A percentile compares a stretch with the other conserved stretches of the same genome.
phyloP scores from a whole-genome alignment of 2,329 filamentous ascomycete species.

The Coniosporium uncinatum region DNA sequence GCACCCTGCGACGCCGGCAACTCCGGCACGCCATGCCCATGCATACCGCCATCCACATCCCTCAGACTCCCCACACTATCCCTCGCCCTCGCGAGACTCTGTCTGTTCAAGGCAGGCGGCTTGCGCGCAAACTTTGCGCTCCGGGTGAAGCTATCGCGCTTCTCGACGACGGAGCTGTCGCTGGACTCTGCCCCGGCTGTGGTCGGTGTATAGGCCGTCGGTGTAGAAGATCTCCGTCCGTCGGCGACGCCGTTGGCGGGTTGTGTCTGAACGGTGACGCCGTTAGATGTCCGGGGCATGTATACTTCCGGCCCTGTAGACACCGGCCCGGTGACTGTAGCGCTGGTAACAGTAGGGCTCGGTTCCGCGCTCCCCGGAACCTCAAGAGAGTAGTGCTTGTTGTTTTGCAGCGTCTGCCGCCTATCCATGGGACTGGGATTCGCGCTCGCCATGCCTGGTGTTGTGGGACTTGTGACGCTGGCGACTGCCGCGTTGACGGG shows the following conservation, averaged over 20 bases:
- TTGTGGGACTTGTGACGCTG: no score
- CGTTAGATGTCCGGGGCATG: no score
- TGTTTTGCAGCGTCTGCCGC: conserved; percentile 16
- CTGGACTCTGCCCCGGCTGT: not conserved
- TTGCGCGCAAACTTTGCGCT: conserved; percentile 20
- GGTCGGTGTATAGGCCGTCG: no score
- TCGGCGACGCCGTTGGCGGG: no score
- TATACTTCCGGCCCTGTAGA: not conserved
- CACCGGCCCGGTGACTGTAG: not conserved
- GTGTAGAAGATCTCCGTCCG: not conserved
- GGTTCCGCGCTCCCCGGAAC: conserved; percentile 60
- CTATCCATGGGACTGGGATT: conserved; percentile 33
- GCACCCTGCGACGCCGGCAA: conserved; percentile 19
- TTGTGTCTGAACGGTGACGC: not conserved
- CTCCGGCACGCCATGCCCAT: no score
- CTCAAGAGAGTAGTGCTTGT: conserved; percentile 68
- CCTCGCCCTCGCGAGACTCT: conserved; percentile 8
- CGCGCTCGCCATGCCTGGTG: conserved; percentile 13
- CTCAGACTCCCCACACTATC: conserved; percentile 30
- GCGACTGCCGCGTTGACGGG: no score
- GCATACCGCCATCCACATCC: no score
- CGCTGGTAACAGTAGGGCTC: conserved; percentile 22
- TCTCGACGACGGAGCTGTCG: conserved; percentile 40
- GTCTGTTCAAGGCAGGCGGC: conserved; percentile 9
- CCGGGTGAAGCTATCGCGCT: conserved; percentile 59